Conservation (phyloP, 768 basidiomycete genomes). For the Pulveroboletus ravenelii region DNA sequence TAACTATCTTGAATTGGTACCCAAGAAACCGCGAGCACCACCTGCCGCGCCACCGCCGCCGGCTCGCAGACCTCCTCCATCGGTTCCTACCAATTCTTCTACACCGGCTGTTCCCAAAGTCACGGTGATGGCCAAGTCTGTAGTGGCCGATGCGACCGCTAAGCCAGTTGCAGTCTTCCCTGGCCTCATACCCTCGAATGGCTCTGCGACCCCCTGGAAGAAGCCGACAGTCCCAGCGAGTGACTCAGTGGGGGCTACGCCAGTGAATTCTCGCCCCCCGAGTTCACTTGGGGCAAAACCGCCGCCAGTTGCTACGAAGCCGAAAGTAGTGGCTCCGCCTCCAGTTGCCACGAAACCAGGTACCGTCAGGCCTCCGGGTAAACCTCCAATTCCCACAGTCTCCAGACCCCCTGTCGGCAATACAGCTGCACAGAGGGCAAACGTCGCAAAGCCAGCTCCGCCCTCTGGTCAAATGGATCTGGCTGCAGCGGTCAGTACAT, state of each 20-base stretch:
- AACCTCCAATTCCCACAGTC: constrained; percentile 60
- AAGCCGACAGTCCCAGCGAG: constrained; percentile 39
- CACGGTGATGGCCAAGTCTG: constrained; percentile 36
- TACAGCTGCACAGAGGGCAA: constrained; percentile 36
- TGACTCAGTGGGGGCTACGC: constrained; percentile 35
- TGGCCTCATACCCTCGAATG: constrained; percentile 64
- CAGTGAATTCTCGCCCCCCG: constrained; percentile 46
- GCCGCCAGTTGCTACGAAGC: constrained; percentile 61
- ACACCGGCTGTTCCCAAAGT: constrained; percentile 34
- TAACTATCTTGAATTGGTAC: constrained; percentile 83
- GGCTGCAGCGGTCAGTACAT: constrained; percentile 66
- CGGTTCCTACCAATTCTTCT: constrained; percentile 34
- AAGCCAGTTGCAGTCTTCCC: constrained; percentile 83
- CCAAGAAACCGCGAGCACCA: constrained; percentile 58
- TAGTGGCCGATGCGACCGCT: constrained; percentile 56
- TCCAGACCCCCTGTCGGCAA: constrained; percentile 41
- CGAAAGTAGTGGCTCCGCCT: constrained; percentile 56
- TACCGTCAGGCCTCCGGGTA: constrained; percentile 45
- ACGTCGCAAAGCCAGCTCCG: constrained; percentile 39
- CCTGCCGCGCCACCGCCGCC: constrained; percentile 72
- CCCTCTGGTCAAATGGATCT: constrained; percentile 69
- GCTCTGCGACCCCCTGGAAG: constrained; percentile 72
- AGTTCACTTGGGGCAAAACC: constrained; percentile 48
- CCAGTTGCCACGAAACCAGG: constrained; percentile 52
- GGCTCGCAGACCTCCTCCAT: constrained; percentile 40